Base-by-base conservation (phyloP, 2,329 filamentous ascomycete species). In the Plectosphaerella cucumerina region DNA sequence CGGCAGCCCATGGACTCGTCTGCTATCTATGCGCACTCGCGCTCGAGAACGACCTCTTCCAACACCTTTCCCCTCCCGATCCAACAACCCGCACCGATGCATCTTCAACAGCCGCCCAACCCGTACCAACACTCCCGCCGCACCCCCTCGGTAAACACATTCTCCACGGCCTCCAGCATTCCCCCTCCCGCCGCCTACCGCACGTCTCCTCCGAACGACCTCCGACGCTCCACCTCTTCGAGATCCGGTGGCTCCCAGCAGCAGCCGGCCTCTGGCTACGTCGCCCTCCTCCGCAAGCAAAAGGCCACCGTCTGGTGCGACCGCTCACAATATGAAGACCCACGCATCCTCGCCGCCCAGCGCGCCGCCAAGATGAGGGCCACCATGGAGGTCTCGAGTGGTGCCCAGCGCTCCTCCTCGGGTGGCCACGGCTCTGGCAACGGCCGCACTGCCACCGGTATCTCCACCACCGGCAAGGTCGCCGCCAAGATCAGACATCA, bases 291-390 rank as follows among this genome's bases (percentile, higher is more conserved):
- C 72, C 85, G 94, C 56, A 93, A 92, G 67, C 94, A 99, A 71
- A 97, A 97, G 68, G 94, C 91, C 31, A 99, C 94, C 0, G 94
- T 99, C 5, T 99, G 94, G 94, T 97, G 92, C 73, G 94, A 97
- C 65, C 87, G 92, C 49, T 82, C 93, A 10, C 94, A 99, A 67
- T 85, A 89, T 55, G 91, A 97, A 69, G 94, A 99, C 66, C 90
- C 93, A 1, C 82, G 90, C 47, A 74, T 94, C 51, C 74, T 87
- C 4, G 91, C 90, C 23, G 87, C 92, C 62, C 91, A 96, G 67
- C 83, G 89, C 52, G 87, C 89, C 35, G 94, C 92, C 52, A 96
- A 94, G 75, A 85, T 89, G 73, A 81, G 91, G 46, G 94, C 94
- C 12, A 86, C 86, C 50, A 84, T 88, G 61, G 91, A 97, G 71